These are phyloP conservation scores for Xylaria acuta DNA, from an alignment of 495 filamentous ascomycete genomes.

Conservation along the genomic window DNA sequence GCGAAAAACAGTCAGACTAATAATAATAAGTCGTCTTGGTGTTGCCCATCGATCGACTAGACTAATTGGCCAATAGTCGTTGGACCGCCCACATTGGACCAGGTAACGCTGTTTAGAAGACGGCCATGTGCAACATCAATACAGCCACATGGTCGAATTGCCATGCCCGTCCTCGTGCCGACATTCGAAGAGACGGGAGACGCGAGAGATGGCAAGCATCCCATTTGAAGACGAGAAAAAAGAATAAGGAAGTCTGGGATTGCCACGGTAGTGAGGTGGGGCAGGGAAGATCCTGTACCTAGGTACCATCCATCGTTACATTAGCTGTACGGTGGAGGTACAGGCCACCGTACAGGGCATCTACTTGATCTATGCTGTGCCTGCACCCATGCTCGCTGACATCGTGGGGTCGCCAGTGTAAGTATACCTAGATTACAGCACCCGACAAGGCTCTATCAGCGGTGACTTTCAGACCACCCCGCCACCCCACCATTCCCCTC, in stretches of 20 bases:
- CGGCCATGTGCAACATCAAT: slow-evolving; percentile 6
- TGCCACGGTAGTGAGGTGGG: slow-evolving; percentile 9
- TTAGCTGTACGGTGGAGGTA: slow-evolving; percentile 9
- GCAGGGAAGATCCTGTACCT: neutral
- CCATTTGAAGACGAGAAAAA: slow-evolving; percentile 15
- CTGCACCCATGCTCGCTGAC: neutral
- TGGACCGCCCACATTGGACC: neutral
- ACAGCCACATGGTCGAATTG: slow-evolving; percentile 11
- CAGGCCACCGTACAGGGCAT: neutral
- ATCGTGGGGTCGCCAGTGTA: slow-evolving; percentile 1
- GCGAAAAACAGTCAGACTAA: slow-evolving; percentile 4
- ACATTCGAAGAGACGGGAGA: slow-evolving; percentile 1
- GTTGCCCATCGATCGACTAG: slow-evolving; percentile 17
- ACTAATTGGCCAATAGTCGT: slow-evolving; percentile 14
- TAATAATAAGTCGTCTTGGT: slow-evolving; percentile 2
- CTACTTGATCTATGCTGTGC: neutral
- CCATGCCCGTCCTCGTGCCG: slow-evolving; percentile 11
- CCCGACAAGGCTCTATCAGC: neutral
- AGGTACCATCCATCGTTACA: neutral
- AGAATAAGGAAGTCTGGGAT: neutral
- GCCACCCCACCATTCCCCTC: slow-evolving; percentile 26
- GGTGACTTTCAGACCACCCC: slow-evolving; percentile 1
- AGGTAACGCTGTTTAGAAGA: neutral
- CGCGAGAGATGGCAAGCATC: neutral
- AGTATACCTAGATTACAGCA: slow-evolving; percentile 4